Percentiles rank a stretch among this genome's conserved stretches.
phyloP scores from a whole-genome alignment of 2,329 filamentous ascomycete genomes.

The Ampelomyces quisqualis region DNA sequence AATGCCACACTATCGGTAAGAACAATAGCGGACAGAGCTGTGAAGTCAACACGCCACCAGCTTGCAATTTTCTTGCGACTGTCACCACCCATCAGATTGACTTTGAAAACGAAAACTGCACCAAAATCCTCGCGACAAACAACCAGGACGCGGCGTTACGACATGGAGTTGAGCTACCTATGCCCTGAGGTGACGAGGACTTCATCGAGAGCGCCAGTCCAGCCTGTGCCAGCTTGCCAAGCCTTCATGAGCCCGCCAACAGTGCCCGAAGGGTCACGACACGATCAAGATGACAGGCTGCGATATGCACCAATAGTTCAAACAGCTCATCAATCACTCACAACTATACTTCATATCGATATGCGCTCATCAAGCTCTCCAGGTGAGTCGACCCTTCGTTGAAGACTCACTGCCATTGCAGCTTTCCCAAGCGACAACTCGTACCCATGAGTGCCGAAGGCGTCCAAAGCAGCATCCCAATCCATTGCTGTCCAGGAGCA shows the following conservation, averaged over 20 bases:
- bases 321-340: neutral
- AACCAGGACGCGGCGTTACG: conserved; percentile 1
- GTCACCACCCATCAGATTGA: too few species aligned
- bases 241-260: too few species aligned
- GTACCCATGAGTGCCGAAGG: conserved; percentile 15
- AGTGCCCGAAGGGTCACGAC: too few species aligned
- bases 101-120: neutral
- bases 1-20: too few species aligned
- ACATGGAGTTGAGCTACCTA: conserved; percentile 1
- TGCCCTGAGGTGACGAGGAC: conserved; percentile 4
- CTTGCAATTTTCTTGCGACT: too few species aligned
- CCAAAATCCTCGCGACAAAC: neutral
- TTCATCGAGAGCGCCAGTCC: conserved; percentile 14
- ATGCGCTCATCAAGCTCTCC: neutral
- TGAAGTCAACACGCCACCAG: neutral
- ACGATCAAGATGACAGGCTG: too few species aligned
- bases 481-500: conserved; percentile 5
- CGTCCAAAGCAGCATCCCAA: conserved; percentile 10
- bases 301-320: too few species aligned
- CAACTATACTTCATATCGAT: neutral
- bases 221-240: too few species aligned
- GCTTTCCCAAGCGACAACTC: neutral
- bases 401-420: conserved; percentile 1
- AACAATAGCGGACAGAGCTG: too few species aligned
- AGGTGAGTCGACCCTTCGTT: neutral